Conservation (phyloP, 768 basidiomycete genomes). For the Hericium erinaceus region DNA sequence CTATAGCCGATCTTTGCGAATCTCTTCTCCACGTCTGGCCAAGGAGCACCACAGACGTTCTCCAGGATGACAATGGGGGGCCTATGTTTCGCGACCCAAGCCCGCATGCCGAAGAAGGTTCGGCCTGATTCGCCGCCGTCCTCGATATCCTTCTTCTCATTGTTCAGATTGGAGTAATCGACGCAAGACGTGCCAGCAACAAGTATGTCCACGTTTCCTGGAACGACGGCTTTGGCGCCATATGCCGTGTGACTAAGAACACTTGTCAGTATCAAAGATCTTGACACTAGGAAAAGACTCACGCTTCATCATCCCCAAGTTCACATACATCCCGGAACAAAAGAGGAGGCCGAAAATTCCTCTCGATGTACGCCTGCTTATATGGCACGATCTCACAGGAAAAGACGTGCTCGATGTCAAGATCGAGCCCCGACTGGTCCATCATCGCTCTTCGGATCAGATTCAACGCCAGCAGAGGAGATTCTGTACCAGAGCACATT, state of each 20-base stretch:
- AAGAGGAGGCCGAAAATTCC: constrained; percentile 88
- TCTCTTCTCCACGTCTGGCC: constrained; percentile 65
- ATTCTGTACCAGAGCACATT: constrained; percentile 97
- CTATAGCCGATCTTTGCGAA: constrained; percentile 72
- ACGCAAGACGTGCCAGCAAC: constrained; percentile 95
- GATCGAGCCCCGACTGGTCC: constrained; percentile 50
- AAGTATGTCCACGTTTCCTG: constrained; percentile 83
- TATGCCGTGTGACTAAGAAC: constrained; percentile 77
- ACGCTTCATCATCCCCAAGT: constrained; percentile 72
- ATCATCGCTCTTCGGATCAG: constrained; percentile 71
- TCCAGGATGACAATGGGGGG: constrained; percentile 91
- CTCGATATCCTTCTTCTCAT: constrained; percentile 82
- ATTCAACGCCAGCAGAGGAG: constrained; percentile 83
- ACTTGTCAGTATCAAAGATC: constrained; percentile 1
- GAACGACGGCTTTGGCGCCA: constrained; percentile 75
- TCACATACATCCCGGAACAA: constrained; percentile 94
- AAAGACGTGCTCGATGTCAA: constrained; percentile 86
- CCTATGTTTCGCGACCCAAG: constrained; percentile 79
- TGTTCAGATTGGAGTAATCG: constrained; percentile 95
- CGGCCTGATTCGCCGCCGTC: constrained; percentile 88
- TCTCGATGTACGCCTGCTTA: constrained; percentile 95
- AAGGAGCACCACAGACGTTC: constrained; percentile 89
- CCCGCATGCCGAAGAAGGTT: constrained; percentile 93
- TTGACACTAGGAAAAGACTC: constrained; percentile 19
- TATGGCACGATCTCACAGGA: constrained; percentile 97